Evolutionary conservation across 768 basidiomycete species (phyloP).

Genomic region (Collybiopsis confluens): DNA sequence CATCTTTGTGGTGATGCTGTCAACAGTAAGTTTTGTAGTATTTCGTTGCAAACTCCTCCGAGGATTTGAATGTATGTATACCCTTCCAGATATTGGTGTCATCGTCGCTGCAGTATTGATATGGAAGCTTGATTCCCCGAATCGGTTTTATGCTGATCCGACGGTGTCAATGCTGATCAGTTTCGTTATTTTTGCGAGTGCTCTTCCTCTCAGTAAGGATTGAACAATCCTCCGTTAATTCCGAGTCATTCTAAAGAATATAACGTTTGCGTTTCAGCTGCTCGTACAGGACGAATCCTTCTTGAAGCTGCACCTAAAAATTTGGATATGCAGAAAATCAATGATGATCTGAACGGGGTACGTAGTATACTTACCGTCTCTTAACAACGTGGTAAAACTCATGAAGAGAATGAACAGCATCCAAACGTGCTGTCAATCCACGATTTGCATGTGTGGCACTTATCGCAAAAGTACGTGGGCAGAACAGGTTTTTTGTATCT

Average conservation of each 20-base stretch:
- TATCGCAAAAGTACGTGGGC: constrained; percentile 46
- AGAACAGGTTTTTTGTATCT: not conserved
- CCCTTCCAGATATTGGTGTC: constrained; percentile 57
- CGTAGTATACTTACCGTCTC: constrained; percentile 11
- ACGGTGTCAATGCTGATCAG: constrained; percentile 47
- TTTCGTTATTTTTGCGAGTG: constrained; percentile 48
- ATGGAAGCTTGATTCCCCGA: constrained; percentile 40
- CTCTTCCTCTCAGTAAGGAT: constrained; percentile 50
- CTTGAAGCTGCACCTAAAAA: constrained; percentile 49
- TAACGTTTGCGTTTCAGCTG: constrained; percentile 21
- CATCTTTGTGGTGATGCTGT: constrained; percentile 52
- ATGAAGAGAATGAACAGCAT: constrained; percentile 26
- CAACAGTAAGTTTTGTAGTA: constrained; percentile 35
- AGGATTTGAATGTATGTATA: too few species aligned
- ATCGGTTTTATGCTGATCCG: constrained; percentile 52
- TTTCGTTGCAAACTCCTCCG: too few species aligned
- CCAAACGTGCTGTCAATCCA: constrained; percentile 45
- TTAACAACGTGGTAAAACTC: not conserved
- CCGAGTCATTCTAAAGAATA: not conserved
- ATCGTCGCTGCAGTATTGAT: constrained; percentile 47
- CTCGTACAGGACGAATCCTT: constrained; percentile 45
- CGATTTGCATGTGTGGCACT: constrained; percentile 53
- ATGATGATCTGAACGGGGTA: constrained; percentile 42
- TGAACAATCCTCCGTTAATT: constrained; percentile 1
- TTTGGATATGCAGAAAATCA: constrained; percentile 45